Base-by-base conservation (phyloP, 1,284 basidiomycete species). In the Volvariella surrecta region DNA sequence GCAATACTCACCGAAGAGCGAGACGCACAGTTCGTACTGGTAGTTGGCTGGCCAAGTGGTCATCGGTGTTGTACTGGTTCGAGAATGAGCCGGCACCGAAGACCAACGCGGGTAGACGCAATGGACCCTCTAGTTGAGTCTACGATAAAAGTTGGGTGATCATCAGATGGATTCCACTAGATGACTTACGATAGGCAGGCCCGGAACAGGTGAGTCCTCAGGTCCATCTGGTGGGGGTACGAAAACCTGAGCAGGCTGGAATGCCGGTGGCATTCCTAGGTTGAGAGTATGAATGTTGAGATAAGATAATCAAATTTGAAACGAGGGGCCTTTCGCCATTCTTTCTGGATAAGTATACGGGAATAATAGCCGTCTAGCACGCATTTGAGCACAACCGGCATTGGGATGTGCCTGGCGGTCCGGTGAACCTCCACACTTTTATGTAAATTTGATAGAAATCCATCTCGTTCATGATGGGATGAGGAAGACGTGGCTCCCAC, bases 11-110 rank as follows among this genome's bases (percentile, higher is more conserved):
- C 86, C 83, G 70, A 39, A 95, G 69, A 7, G 89, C 89, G 20
- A 94, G 73, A 19, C 90, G 73, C 13, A 93, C 76, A 13, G 85
- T 77, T 20, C 84, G 73, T 16, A 88, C 58, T 0, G 89, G 90
- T 7, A 70, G 60, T 32, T 70, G 64, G 38, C 80, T 76, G 16
- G 69, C 56, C 19, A 91, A 59, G 45, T 76, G 64, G n/a, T 73
- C 73, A 41, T 81, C 74, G 10, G 68, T 60, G 49, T 85, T 89
- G 59, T 94, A 94, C 39, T 78, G 68, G 20, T 72, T 70, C 0
- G 83, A 87, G 54, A 93, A 84, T 2, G 87, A 64, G 0, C 79
- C 90, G 35, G 65, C 63, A 3, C 67, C 67, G 41, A 60, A 68
- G 10, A 70, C 53, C 32, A 70, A 58, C 11, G 56, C 55, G 13